phyloP scores from a whole-genome alignment of 2,329 filamentous ascomycete genomes.

The Alternaria arbusti region DNA sequence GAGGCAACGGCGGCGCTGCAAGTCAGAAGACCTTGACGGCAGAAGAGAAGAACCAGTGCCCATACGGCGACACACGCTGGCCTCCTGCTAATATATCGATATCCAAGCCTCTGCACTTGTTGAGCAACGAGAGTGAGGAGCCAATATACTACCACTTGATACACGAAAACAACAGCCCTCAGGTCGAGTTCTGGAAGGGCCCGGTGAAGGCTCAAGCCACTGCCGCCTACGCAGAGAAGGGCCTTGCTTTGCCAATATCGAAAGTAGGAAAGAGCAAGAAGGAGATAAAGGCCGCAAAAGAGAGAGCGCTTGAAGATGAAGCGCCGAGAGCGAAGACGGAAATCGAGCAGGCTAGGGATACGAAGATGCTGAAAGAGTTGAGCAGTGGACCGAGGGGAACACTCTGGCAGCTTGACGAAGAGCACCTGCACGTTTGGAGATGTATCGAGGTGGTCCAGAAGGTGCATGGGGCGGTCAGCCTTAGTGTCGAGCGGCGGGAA shows the following conservation, averaged over 20 bases:
- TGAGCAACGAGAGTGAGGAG: not conserved
- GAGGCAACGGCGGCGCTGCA: not conserved
- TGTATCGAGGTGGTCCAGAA: constrained; percentile 8
- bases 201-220: not conserved
- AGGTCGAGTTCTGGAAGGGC: constrained; percentile 6
- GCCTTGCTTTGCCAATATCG: not conserved
- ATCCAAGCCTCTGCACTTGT: not conserved
- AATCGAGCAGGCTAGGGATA: not conserved
- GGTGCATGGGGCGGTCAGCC: not conserved
- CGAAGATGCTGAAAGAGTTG: not conserved
- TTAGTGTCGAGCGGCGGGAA: not conserved
- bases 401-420: constrained; percentile 6
- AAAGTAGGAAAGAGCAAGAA: not conserved
- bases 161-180: constrained; percentile 1
- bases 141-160: constrained; percentile 10
- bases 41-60: not conserved
- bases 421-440: not conserved
- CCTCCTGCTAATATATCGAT: constrained; percentile 1
- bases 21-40: not conserved
- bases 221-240: not conserved
- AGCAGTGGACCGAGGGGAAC: constrained; percentile 2
- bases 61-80: constrained; percentile 4
- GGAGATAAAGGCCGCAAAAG: not conserved
- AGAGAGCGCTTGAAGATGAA: not conserved
- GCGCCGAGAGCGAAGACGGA: not conserved